Conservation (phyloP, 176 grass and related monocot genomes). For the Alloteropsis semialata region DNA sequence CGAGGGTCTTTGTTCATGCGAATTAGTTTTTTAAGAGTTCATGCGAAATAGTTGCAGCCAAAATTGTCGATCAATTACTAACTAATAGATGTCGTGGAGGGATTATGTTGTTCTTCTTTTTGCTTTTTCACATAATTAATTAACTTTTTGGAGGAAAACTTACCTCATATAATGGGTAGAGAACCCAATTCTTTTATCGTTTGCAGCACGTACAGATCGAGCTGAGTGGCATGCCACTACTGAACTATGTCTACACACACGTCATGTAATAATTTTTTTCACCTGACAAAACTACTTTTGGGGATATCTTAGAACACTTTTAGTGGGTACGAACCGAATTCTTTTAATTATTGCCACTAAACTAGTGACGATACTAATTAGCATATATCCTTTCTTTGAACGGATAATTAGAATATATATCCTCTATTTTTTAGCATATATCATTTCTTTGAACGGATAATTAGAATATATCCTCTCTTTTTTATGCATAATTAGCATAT, state of each 20-base stretch:
- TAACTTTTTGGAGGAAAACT: too few species aligned
- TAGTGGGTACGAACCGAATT: not conserved
- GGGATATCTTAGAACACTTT: not conserved
- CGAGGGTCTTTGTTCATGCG: too few species aligned
- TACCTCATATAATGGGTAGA: not conserved
- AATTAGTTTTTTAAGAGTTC: too few species aligned
- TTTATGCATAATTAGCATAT: not conserved
- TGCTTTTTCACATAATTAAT: too few species aligned
- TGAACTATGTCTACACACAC: not conserved
- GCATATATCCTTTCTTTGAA: not conserved
- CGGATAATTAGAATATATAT: not conserved
- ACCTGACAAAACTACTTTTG: not conserved
- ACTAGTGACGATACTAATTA: not conserved
- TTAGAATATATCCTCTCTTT: not conserved
- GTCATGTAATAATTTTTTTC: not conserved
- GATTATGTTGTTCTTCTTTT: too few species aligned
- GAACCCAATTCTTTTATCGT: not conserved
- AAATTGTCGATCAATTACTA: too few species aligned
- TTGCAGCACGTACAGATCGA: not conserved
- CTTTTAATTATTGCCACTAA: not conserved
- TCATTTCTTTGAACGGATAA: not conserved
- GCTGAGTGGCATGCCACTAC: not conserved
- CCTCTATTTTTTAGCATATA: not conserved
- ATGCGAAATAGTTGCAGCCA: not conserved
- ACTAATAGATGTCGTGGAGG: too few species aligned